A percentile compares a stretch with the other conserved stretches of the same genome.
These are phyloP conservation scores for Sporobolomyces phaffii DNA, from an alignment of 768 basidiomycete genomes.

Conservation along the genomic window DNA sequence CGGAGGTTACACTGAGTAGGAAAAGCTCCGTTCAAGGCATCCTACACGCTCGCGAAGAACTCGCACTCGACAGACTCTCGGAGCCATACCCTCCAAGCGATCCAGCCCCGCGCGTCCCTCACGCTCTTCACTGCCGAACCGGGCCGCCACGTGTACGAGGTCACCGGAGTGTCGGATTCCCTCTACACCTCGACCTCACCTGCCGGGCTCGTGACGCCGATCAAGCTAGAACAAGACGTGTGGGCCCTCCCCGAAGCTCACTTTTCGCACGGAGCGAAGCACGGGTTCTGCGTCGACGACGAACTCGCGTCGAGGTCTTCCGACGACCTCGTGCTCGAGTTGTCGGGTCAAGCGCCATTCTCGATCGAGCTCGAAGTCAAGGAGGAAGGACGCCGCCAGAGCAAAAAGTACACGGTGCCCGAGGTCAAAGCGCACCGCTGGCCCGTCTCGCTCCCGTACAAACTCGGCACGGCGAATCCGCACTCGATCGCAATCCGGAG, in stretches of 20 bases:
- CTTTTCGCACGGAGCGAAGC: constrained; percentile 21
- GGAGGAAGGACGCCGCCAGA: constrained; percentile 67
- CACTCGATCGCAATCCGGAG: constrained; percentile 73
- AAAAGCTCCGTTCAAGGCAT: constrained; percentile 35
- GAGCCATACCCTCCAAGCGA: constrained; percentile 30
- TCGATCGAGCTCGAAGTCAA: constrained; percentile 59
- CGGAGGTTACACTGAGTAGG: constrained; percentile 12
- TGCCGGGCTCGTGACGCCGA: constrained; percentile 20
- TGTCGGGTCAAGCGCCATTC: constrained; percentile 85
- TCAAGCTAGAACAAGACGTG: constrained; percentile 42
- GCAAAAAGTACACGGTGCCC: constrained; percentile 56
- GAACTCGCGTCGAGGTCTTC: constrained; percentile 18
- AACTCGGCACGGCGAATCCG: constrained; percentile 70
- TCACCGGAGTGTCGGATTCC: constrained; percentile 39
- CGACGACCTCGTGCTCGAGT: constrained; percentile 57
- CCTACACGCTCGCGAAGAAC: constrained; percentile 30
- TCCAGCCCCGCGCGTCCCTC: constrained; percentile 39
- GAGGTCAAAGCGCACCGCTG: constrained; percentile 54
- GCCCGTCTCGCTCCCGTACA: constrained; percentile 65
- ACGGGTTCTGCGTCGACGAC: constrained; percentile 41
- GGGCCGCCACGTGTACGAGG: constrained; percentile 37
- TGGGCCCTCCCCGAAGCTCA: constrained; percentile 36
- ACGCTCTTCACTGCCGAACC: constrained; percentile 37
- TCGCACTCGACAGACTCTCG: constrained; percentile 16
- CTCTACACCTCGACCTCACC: constrained; percentile 29